Evolutionary conservation across 1,284 basidiomycete species (phyloP).

Genomic region (Cutaneotrichosporon cyanovorans): DNA sequence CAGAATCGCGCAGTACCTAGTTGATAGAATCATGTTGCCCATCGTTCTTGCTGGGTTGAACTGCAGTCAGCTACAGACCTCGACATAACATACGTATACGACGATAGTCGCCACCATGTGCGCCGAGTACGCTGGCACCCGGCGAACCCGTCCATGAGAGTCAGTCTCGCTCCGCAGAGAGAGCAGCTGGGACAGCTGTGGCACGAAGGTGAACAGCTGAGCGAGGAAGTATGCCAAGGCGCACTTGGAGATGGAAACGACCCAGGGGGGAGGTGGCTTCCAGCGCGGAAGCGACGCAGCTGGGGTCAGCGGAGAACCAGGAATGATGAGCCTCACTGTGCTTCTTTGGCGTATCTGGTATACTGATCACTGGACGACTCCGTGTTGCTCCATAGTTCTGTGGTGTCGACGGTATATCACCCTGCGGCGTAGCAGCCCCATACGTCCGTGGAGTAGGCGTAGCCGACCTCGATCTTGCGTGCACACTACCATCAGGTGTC

Average conservation of each 20-base stretch:
- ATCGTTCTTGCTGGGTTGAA: conserved; percentile 60
- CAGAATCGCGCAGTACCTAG: conserved; percentile 40
- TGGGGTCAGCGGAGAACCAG: no score
- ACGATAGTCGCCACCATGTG: conserved; percentile 87
- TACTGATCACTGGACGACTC: background rate
- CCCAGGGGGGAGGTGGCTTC: conserved; percentile 17
- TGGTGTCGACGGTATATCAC: no score
- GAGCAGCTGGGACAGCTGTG: conserved; percentile 44
- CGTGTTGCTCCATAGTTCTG: background rate
- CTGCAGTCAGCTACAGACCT: conserved; percentile 49
- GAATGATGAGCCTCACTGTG: no score
- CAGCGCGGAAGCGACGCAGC: conserved; percentile 8
- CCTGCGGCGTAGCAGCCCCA: no score
- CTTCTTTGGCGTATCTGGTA: background rate
- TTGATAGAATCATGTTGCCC: conserved; percentile 71
- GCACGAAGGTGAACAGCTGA: conserved; percentile 86
- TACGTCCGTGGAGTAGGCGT: no score
- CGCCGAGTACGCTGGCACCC: conserved; percentile 60
- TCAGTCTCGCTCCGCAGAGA: conserved; percentile 49
- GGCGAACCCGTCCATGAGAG: conserved; percentile 41
- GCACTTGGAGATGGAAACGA: conserved; percentile 67
- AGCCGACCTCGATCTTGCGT: no score
- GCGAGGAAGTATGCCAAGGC: conserved; percentile 81
- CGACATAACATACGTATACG: conserved; percentile 45
- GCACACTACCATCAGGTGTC: no score